phyloP scores from a whole-genome alignment of 495 filamentous ascomycete species.

The Cryomyces antarcticus region DNA sequence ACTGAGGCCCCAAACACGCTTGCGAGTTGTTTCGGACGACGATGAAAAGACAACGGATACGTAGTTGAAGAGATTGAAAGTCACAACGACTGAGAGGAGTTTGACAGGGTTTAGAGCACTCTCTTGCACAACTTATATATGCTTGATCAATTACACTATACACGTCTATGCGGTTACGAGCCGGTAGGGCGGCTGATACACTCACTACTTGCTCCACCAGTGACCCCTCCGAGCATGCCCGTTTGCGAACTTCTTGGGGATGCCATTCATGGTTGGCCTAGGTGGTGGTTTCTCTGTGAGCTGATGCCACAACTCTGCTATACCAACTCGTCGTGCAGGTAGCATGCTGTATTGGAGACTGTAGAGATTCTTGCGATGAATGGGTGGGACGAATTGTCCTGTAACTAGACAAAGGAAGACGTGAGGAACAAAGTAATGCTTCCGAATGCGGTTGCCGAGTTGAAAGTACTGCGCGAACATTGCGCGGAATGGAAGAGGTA shows the following conservation, averaged over 20 bases:
- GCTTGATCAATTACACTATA: too few species aligned
- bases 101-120: too few species aligned
- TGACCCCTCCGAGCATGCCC: not conserved
- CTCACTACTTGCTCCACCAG: not conserved
- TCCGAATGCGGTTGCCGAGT: slow-evolving; percentile 73
- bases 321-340: slow-evolving; percentile 55
- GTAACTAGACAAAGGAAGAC: slow-evolving; percentile 78
- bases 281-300: slow-evolving; percentile 31
- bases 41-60: too few species aligned
- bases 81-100: too few species aligned
- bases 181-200: too few species aligned
- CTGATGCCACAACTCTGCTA: slow-evolving; percentile 68
- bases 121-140: too few species aligned
- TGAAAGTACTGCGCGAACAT: slow-evolving; percentile 98
- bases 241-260: not conserved
- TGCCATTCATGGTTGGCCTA: not conserved
- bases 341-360: slow-evolving; percentile 98
- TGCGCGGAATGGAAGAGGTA: slow-evolving; percentile 68
- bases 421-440: slow-evolving; percentile 78
- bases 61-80: too few species aligned
- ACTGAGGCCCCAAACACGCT: too few species aligned
- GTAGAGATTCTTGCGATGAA: slow-evolving; percentile 86
- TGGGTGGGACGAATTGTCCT: slow-evolving; percentile 67
- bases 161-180: too few species aligned
- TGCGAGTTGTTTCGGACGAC: too few species aligned